phyloP scores from a whole-genome alignment of 257 asterid species.

The Cinchona pubescens region DNA sequence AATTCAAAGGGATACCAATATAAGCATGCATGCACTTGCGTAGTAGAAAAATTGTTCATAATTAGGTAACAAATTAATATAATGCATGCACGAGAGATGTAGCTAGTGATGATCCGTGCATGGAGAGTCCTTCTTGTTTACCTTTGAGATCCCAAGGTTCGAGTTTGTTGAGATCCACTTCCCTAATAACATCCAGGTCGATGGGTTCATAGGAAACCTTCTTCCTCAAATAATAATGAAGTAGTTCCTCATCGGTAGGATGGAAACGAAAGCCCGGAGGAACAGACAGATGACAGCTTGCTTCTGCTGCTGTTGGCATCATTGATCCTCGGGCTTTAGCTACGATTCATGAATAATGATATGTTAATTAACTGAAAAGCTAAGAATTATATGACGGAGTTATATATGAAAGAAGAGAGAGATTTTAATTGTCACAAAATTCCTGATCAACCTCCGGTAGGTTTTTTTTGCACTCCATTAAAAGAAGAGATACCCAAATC shows the following conservation, averaged over 20 bases:
- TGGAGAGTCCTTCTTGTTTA: constrained; percentile 9
- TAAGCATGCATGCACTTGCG: too few species aligned
- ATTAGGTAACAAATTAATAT: not conserved
- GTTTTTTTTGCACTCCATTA: too few species aligned
- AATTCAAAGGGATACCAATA: too few species aligned
- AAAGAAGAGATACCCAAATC: too few species aligned
- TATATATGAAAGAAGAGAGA: too few species aligned
- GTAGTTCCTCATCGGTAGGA: constrained; percentile 81
- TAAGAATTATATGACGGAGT: too few species aligned
- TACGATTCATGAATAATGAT: too few species aligned
- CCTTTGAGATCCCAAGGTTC: constrained; percentile 98
- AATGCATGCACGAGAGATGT: not conserved
- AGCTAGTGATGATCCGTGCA: not conserved
- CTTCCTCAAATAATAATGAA: constrained; percentile 70
- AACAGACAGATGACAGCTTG: constrained; percentile 45
- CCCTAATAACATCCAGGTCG: constrained; percentile 70
- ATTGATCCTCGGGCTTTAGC: constrained; percentile 26
- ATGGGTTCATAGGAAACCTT: constrained; percentile 78
- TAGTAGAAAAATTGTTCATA: not conserved
- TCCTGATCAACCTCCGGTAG: too few species aligned
- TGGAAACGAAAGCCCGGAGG: constrained; percentile 90
- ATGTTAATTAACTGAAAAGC: too few species aligned
- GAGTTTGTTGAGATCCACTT: constrained; percentile 86
- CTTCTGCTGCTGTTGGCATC: constrained; percentile 35
- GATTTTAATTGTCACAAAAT: too few species aligned